These are phyloP conservation scores for Neophaeococcomyces mojaviensis DNA, from an alignment of 2,329 filamentous ascomycete genomes.

Conservation along the genomic window DNA sequence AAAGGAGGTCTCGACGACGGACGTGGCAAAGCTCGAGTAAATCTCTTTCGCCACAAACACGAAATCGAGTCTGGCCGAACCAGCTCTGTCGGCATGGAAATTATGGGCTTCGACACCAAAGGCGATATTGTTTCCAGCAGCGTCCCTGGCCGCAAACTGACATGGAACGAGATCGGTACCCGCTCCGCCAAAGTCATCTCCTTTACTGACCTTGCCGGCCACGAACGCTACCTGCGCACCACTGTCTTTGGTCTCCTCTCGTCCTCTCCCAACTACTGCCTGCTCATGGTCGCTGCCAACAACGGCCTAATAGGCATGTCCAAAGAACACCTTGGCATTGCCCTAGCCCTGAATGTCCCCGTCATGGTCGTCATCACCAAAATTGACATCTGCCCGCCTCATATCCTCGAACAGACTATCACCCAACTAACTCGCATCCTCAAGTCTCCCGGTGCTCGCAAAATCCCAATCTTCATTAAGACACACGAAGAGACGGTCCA, in stretches of 20 bases:
- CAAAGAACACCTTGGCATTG: conserved; percentile 94
- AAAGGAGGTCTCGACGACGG: conserved; percentile 95
- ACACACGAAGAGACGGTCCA: conserved; percentile 85
- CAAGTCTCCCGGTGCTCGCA: conserved; percentile 85
- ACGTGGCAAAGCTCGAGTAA: conserved; percentile 84
- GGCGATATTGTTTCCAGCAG: conserved; percentile 77
- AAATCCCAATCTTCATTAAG: conserved; percentile 94
- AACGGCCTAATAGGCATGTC: conserved; percentile 97
- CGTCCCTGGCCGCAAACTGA: conserved; percentile 75
- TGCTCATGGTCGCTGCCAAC: conserved; percentile 97
- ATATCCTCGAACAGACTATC: conserved; percentile 90
- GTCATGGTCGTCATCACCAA: conserved; percentile 98
- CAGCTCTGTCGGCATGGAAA: conserved; percentile 96
- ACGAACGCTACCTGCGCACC: conserved; percentile 89
- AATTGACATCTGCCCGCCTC: conserved; percentile 94
- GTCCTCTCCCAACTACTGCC: conserved; percentile 91
- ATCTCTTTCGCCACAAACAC: conserved; percentile 95
- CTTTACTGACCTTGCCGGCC: conserved; percentile 90
- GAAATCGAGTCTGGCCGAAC: conserved; percentile 94
- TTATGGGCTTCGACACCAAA: conserved; percentile 88
- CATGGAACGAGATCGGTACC: conserved; percentile 96
- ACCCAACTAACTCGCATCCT: conserved; percentile 86
- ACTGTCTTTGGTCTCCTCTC: conserved; percentile 93
- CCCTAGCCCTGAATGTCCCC: conserved; percentile 86
- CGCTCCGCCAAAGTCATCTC: conserved; percentile 92